A percentile compares a stretch with the other conserved stretches of the same genome.
These are phyloP conservation scores for Acorus gramineus DNA, from an alignment of 106 monocot genomes.

Conservation along the genomic window DNA sequence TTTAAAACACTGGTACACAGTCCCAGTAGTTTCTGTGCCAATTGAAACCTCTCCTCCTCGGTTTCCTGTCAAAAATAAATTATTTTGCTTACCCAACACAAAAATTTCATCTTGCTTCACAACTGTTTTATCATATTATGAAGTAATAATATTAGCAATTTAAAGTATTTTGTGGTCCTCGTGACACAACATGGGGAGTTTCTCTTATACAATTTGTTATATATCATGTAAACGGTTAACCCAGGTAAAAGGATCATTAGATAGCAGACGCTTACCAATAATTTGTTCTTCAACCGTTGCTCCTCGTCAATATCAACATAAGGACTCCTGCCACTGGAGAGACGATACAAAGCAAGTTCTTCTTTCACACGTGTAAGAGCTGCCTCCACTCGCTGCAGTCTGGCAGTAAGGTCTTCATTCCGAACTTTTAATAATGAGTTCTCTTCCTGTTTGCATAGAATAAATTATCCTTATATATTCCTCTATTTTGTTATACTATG, in stretches of 20 bases:
- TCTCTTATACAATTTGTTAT: no score
- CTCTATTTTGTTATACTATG: no score
- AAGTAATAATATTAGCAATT: no score
- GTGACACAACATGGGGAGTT: no score
- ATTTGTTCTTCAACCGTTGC: slow-evolving; percentile 26
- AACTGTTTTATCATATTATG: no score
- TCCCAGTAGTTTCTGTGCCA: slow-evolving; percentile 29
- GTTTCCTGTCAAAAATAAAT: slow-evolving; percentile 29
- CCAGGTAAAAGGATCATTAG: neutral
- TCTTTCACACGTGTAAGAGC: slow-evolving; percentile 42
- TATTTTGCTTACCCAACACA: neutral
- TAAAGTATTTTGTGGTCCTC: no score
- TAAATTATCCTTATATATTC: neutral
- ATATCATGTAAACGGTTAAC: no score
- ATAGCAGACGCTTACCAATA: slow-evolving; percentile 28
- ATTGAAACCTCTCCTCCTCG: slow-evolving; percentile 39
- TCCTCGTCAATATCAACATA: slow-evolving; percentile 51
- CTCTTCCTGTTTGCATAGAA: slow-evolving; percentile 50
- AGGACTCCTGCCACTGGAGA: slow-evolving; percentile 30
- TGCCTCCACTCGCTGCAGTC: slow-evolving; percentile 32
- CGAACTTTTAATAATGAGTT: slow-evolving; percentile 38
- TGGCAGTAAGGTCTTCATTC: slow-evolving; percentile 48
- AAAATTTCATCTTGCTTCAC: no score
- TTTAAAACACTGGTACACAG: slow-evolving; percentile 47
- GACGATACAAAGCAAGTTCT: slow-evolving; percentile 50